phyloP scores from a whole-genome alignment of 768 basidiomycete genomes.

The Rhodosporidiobolus odoratus region DNA sequence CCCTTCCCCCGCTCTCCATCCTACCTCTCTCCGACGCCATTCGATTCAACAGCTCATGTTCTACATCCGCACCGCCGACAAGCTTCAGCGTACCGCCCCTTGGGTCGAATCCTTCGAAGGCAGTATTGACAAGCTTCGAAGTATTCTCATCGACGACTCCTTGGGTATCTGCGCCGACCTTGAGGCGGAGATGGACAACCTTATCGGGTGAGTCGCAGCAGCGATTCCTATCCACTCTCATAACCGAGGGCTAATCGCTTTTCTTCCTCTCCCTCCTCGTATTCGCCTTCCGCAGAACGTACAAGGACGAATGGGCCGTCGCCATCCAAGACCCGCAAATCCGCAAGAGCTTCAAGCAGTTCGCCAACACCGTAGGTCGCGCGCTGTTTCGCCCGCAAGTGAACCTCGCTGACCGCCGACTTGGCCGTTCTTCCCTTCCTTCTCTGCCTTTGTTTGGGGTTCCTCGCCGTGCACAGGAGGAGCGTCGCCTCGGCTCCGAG shows the following conservation, averaged over 20 bases:
- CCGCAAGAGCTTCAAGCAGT: slow-evolving; percentile 58
- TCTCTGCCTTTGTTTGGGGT: not conserved
- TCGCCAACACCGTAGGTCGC: slow-evolving; percentile 59
- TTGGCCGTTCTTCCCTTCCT: not conserved
- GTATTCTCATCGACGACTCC: slow-evolving; percentile 63
- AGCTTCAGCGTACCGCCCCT: slow-evolving; percentile 63
- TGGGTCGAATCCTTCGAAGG: slow-evolving; percentile 70
- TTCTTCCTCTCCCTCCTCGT: no score
- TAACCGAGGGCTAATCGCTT: not conserved
- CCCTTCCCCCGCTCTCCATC: not conserved
- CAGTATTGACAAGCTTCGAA: slow-evolving; percentile 62
- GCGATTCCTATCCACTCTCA: no score
- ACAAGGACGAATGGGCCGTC: slow-evolving; percentile 63
- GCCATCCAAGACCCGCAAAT: slow-evolving; percentile 57
- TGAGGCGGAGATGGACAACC: slow-evolving; percentile 61
- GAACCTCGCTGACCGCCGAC: not conserved
- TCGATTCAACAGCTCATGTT: slow-evolving; percentile 53
- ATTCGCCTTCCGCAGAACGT: slow-evolving; percentile 48
- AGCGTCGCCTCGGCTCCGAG: slow-evolving; percentile 53
- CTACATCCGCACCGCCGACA: slow-evolving; percentile 70
- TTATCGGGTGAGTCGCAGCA: slow-evolving; percentile 55
- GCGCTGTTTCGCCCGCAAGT: not conserved
- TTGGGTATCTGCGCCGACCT: slow-evolving; percentile 67
- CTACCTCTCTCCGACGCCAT: slow-evolving; percentile 63
- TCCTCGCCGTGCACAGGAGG: slow-evolving; percentile 44